Base-by-base conservation (phyloP, 2,329 filamentous ascomycete genomes). In the Rutstroemia sp. region DNA sequence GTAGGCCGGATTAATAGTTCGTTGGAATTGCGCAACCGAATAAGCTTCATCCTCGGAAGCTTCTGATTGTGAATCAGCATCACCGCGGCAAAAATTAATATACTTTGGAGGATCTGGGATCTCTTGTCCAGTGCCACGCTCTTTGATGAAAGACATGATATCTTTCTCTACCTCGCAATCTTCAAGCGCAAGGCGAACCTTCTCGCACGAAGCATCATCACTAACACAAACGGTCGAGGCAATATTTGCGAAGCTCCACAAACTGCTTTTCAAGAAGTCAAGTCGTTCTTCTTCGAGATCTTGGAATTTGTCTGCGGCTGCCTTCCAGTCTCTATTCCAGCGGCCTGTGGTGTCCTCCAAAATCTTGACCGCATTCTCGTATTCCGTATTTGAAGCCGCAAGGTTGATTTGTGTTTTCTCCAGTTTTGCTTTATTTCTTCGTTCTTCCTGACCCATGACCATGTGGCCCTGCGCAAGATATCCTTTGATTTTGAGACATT, bases 361-460 rank as follows among this genome's bases (percentile, higher is more conserved):
- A 1, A 89, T 80, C 72, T 97, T 97, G 58, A 99, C 88, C 0
- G 94, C 91, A 51, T 83, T 83, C 71, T 99, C 92, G 69, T 99
- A 99, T 66, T 97, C 94, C 46, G 84, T 86, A 73, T 95, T 97
- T 59, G 92, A 92, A 7, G 86, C 85, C 0, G 92, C 92, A 58
- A 99, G 81, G 67, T 92, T 95, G 65, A 96, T 94, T 71, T 99
- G 94, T 1, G 94, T 97, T 80, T 99, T 99, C 72, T 99, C 94
- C 45, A 99, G 81, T 73, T 96, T 97, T 21, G 92, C 92, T 75
- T 99, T 99, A 73, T 99, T 99, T 75, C 96, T 96, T 27, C 94
- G 84, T 75, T 99, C 94, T 71, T 99, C 94, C 66, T 99, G 94
- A 14, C 94, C 94, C 94, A 99, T 99, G 57, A 99, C 94, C 94